A percentile compares a stretch with the other conserved stretches of the same genome.
phyloP scores from a whole-genome alignment of 805 yeast species.

The Wickerhamomyces canadensis region DNA sequence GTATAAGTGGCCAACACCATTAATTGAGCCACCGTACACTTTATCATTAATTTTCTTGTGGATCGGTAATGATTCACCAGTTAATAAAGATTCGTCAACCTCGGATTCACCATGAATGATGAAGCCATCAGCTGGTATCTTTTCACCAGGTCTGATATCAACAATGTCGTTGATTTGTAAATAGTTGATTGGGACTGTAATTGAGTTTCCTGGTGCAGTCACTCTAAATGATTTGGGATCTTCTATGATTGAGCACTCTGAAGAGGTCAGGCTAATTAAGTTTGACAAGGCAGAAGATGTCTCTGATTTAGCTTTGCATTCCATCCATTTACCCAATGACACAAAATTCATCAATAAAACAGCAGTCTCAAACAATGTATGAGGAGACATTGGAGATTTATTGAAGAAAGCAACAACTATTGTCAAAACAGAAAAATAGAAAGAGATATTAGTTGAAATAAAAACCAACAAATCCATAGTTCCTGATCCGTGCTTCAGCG shows the following conservation, averaged over 20 bases:
- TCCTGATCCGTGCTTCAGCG: conserved; percentile 63
- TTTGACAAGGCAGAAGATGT: conserved; percentile 86
- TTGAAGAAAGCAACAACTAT: conserved; percentile 43
- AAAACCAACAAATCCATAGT: conserved; percentile 93
- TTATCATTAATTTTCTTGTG: conserved; percentile 51
- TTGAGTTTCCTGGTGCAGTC: conserved; percentile 29
- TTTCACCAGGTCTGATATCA: conserved; percentile 77
- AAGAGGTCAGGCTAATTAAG: conserved; percentile 75
- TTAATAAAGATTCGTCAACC: conserved; percentile 81
- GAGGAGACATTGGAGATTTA: conserved; percentile 46
- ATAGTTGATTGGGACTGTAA: conserved; percentile 63
- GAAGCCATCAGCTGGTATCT: conserved; percentile 87
- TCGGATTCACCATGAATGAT: conserved; percentile 76
- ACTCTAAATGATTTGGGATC: conserved; percentile 24
- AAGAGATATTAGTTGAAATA: conserved; percentile 77
- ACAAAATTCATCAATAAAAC: conserved; percentile 82
- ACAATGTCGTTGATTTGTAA: conserved; percentile 75
- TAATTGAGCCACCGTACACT: conserved; percentile 88
- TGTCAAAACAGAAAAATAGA: conserved; percentile 62
- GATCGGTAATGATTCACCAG: conserved; percentile 87
- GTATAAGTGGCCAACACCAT: conserved; percentile 68
- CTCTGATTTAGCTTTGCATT: conserved; percentile 87
- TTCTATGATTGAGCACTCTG: conserved; percentile 60
- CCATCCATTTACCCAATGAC: conserved; percentile 85
- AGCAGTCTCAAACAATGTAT: conserved; percentile 77